These are phyloP conservation scores for Phanerochaete carnosa DNA, from an alignment of 768 basidiomycete genomes.

Conservation along the genomic window DNA sequence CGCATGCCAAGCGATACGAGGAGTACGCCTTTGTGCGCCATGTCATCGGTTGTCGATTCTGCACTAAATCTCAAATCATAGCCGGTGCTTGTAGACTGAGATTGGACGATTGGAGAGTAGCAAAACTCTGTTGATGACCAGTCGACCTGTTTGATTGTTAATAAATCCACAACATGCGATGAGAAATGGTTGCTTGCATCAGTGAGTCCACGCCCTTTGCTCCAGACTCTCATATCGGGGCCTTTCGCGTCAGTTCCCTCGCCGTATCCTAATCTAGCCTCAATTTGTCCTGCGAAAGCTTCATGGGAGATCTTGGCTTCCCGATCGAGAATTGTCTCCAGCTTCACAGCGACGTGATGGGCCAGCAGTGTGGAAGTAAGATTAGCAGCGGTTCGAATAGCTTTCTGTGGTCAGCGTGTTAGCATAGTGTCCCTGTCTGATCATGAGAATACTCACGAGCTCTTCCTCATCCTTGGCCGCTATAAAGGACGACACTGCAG, in stretches of 20 bases:
- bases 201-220: slow-evolving; percentile 64
- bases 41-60: slow-evolving; percentile 77
- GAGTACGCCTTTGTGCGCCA: slow-evolving; percentile 87
- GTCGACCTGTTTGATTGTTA: slow-evolving; percentile 60
- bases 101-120: slow-evolving; percentile 95
- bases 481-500: slow-evolving; percentile 74
- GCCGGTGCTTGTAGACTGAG: slow-evolving; percentile 74
- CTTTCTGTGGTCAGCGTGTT: slow-evolving; percentile 52
- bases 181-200: slow-evolving; percentile 50
- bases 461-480: slow-evolving; percentile 92
- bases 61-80: slow-evolving; percentile 90
- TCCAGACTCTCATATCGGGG: slow-evolving; percentile 93
- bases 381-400: slow-evolving; percentile 65
- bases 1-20: slow-evolving; percentile 85
- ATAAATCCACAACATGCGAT: neutral
- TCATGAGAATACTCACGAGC: slow-evolving; percentile 49
- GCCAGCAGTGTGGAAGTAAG: slow-evolving; percentile 84
- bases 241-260: slow-evolving; percentile 74
- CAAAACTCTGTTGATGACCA: slow-evolving; percentile 91
- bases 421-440: neutral
- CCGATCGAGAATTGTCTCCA: slow-evolving; percentile 89
- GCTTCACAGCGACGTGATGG: slow-evolving; percentile 81
- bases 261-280: slow-evolving; percentile 82
- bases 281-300: slow-evolving; percentile 79
- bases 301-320: slow-evolving; percentile 91